Evolutionary conservation across 306 rosid genomes (phyloP), one percentile per base, ranked within the genome.

Genomic region (Lathyrus sativus): DNA sequence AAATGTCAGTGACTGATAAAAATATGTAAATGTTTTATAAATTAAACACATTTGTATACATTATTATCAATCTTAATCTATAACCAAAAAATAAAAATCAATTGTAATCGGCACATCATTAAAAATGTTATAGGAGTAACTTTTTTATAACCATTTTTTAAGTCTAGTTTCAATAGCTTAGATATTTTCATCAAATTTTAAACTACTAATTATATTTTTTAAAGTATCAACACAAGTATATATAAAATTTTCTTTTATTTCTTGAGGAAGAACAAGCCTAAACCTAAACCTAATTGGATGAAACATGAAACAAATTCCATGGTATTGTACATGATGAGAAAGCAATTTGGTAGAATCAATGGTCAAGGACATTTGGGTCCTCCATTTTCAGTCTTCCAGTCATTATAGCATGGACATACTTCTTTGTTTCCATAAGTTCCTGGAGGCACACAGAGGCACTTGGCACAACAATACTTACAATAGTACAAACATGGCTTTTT

Each of bases 371-470:
- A 88, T 71, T 88, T 88, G 49, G 95, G 95, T 19, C 89, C 91
- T 67, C 95, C 95, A 13, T 74, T 49, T 67, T 83, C 73, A 72
- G 87, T 85, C 85, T 85, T 88, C 95, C 95, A 88, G 57, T 85
- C 76, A 28, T 85, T 75, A 65, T 88, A 88, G 81, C 95, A 85
- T 54, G 95, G 91, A 65, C 91, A 88, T 5, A 61, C 49, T 62
- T 83, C 84, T 71, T 88, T 88, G 80, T 88, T 88, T 59, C 95
- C 91, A 42, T 85, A 88, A n/a, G 91, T 83, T 26, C 95, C 91
- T 0, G 85, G 84, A 54, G 95, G 91, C 15, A 85, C 95, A 68
- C 95, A 85, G 63, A 88, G 57, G 60, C 95, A 88, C 59, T 73
- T 77, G 0, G 87, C 85, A 56, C 95, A 88, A 11, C 91, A 88